Conservation (phyloP, 1,139 yeast species). For the Pichia cactophila region DNA sequence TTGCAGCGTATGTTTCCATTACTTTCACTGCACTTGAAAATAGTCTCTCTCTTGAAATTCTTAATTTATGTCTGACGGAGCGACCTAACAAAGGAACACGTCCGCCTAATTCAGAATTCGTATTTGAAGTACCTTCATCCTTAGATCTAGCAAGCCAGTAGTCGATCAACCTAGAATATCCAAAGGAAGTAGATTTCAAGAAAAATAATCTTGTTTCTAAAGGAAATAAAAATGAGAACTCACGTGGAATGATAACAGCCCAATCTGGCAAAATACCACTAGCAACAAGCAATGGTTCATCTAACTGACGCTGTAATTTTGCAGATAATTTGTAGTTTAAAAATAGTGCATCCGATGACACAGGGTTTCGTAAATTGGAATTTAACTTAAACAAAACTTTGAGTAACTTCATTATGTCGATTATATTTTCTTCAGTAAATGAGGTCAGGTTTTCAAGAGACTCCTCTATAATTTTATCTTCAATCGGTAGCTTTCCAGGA, state of each 20-base stretch:
- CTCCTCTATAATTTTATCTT: constrained; percentile 1
- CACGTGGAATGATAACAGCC: constrained; percentile 65
- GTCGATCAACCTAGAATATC: constrained; percentile 76
- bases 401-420: constrained; percentile 48
- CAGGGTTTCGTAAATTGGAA: constrained; percentile 26
- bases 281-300: constrained; percentile 83
- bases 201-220: constrained; percentile 72
- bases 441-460: constrained; percentile 29
- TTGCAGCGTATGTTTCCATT: constrained; percentile 66
- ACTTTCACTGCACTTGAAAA: constrained; percentile 78
- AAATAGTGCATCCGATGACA: constrained; percentile 42
- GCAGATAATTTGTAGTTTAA: constrained; percentile 80
- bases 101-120: constrained; percentile 14
- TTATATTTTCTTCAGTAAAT: constrained; percentile 38
- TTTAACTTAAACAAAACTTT: constrained; percentile 47
- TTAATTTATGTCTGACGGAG: constrained; percentile 71
- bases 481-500: constrained; percentile 19
- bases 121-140: constrained; percentile 15
- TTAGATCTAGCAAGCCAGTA: constrained; percentile 61
- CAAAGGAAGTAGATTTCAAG: constrained; percentile 84
- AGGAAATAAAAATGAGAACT: constrained; percentile 79
- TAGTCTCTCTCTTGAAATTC: constrained; percentile 64
- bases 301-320: constrained; percentile 78
- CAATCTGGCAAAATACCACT: constrained; percentile 84
- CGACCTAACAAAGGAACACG: constrained; percentile 48